These are phyloP conservation scores for Mycoemilia scoparia DNA, from an alignment of 192 early-diverging fungal genomes.

Conservation along the genomic window DNA sequence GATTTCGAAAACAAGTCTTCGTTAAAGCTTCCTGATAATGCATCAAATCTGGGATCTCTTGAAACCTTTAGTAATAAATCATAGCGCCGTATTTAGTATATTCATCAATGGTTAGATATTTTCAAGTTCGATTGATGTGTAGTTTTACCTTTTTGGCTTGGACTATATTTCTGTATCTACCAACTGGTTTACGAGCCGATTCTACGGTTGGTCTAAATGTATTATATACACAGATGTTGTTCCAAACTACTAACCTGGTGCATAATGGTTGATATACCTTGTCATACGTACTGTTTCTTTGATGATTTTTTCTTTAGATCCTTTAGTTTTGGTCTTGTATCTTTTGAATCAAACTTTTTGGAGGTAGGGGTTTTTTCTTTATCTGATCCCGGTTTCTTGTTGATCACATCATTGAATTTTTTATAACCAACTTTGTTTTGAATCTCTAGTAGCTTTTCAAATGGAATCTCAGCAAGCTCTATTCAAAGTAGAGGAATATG, in stretches of 20 bases:
- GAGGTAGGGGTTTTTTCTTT: constrained; percentile 10
- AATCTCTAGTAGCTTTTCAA: constrained; percentile 60
- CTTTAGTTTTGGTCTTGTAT: constrained; percentile 7
- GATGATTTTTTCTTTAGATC: constrained; percentile 12
- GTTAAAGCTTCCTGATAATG: constrained; percentile 74
- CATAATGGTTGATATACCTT: constrained; percentile 13
- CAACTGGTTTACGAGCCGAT: too few species aligned
- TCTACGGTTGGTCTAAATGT: too few species aligned
- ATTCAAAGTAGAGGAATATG: too few species aligned
- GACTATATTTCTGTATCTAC: too few species aligned
- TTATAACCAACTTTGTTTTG: constrained; percentile 53
- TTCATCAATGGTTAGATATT: too few species aligned
- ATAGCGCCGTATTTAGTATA: too few species aligned
- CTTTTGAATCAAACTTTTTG: constrained; percentile 10
- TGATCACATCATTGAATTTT: constrained; percentile 34
- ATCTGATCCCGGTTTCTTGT: constrained; percentile 6
- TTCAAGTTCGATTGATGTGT: too few species aligned
- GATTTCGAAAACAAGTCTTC: constrained; percentile 81
- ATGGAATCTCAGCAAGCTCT: constrained; percentile 53
- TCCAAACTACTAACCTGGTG: too few species aligned
- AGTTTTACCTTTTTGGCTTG: too few species aligned
- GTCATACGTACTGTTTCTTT: constrained; percentile 14
- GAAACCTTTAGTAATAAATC: too few species aligned
- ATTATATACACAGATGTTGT: too few species aligned
- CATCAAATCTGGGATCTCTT: constrained; percentile 90